Base-by-base conservation (phyloP, 2,329 filamentous ascomycete genomes). In the Intubia oerlemansii region DNA sequence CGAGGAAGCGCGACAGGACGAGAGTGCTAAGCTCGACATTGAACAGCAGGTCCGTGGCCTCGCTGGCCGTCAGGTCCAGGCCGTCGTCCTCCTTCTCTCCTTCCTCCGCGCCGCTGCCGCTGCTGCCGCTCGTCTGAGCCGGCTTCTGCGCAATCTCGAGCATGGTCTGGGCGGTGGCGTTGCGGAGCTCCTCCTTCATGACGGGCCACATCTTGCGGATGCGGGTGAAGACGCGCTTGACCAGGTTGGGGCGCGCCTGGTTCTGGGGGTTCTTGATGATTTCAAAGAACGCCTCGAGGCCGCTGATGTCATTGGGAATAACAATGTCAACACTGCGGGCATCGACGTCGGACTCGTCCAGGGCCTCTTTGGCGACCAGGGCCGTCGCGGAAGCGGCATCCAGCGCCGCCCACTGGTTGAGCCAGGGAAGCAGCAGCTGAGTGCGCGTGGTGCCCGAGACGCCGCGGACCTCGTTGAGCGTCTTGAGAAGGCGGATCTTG, bases 1-100 rank as follows among this genome's bases (percentile, higher is more conserved):
- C 65, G 7, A 92, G 52, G 48, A 91, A 80, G 27, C 62, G 59
- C 1, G 69, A 54, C 7, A 93, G 60, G 15, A 80, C 70, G 17
- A 71, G 57, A 0, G 77, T 79, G 3, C 77, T 70, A 22, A 91
- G 59, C n/a, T 70, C 57, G 7, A 90, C 63, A 33, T 62, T 69
- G 32, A 72, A 67, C 31, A 95, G 56, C 16, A 84, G 59, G 31
- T 84, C 76, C 7, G 70, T 61, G 3, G 78, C 70, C 44, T 77
- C 62, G 9, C 54, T 54, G n/a, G 63, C 47, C 27, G 59, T 53
- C 18, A 57, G 39, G 31, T 46, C 45, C 18, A 44, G 44, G 17
- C 53, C 50, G 27, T 44, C 44, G 20, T 46, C 43, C 16, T 52
- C 48, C 8, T 8, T n/a, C 19, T 21, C 19, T 8, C 8, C 19